Percentiles rank a stretch among this genome's conserved stretches.
phyloP scores from a whole-genome alignment of 2,329 filamentous ascomycete genomes.

The Aspergillus puulaauensis region DNA sequence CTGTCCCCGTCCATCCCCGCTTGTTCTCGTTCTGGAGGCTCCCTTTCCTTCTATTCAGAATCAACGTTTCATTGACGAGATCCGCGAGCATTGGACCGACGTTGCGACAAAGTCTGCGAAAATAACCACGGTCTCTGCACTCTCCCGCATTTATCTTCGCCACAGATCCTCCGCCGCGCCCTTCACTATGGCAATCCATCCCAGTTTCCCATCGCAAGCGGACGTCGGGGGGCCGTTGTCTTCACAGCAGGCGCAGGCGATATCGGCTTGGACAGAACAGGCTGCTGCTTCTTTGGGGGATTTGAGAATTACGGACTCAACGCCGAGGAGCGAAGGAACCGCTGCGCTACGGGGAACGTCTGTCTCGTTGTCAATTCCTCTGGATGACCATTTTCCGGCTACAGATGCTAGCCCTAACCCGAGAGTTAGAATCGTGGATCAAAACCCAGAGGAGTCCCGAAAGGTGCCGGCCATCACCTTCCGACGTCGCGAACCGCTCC shows the following conservation, averaged over 20 bases:
- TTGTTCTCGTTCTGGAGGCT: neutral
- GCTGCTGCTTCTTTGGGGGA: constrained; percentile 39
- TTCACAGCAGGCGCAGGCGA: constrained; percentile 52
- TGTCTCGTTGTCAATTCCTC: constrained; percentile 69
- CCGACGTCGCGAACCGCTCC: constrained; percentile 54
- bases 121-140: neutral
- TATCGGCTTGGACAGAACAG: constrained; percentile 65
- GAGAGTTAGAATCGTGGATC: constrained; percentile 25
- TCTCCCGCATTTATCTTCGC: neutral
- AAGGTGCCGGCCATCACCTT: constrained; percentile 40
- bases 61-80: neutral
- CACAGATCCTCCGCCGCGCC: neutral
- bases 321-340: constrained; percentile 20
- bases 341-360: constrained; percentile 58
- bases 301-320: constrained; percentile 33
- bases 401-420: constrained; percentile 30
- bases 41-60: neutral
- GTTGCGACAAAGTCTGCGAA: neutral
- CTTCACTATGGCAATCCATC: constrained; percentile 44
- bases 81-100: neutral
- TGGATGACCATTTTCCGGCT: constrained; percentile 57
- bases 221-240: constrained; percentile 29
- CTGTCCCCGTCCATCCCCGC: constrained; percentile 4
- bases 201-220: constrained; percentile 29
- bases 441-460: constrained; percentile 19